Evolutionary conservation across 257 asterid genomes (phyloP), one percentile per base, ranked within the genome.

Genomic region (Solanum appendiculatum): DNA sequence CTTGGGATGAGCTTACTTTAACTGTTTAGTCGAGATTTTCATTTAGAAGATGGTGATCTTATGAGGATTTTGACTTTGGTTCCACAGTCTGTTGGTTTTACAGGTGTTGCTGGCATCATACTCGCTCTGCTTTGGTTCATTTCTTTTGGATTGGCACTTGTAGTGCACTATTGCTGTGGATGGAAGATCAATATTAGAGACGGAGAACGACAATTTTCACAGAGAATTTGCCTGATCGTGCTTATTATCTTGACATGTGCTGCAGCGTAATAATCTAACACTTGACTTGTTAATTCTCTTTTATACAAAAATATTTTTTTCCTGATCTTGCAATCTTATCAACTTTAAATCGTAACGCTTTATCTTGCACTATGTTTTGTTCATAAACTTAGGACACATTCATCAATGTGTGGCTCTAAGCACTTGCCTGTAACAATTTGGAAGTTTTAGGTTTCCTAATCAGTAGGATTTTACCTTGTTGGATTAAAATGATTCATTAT

Each of bases 51-150:
- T 64, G 16, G 8, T 44, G 84, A 78, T 31, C 18, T 78, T 46
- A 80, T 5, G 10, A 86, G 51, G 77, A 86, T 44, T 27, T 89
- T 87, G 89, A 85, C 72, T 31, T 89, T 86, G 66, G 74, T 31
- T 90, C 89, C 85, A 44, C 93, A 97, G 99, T 97, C 99, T 87
- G 98, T 97, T 54, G 98, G 98, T 87, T 97, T 91, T 91, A 94
- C 98, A 39, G 99, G 99, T 33, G 94, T 94, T 5, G 92, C 95
- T 63, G 98, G 96, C 82, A 92, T 95, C 72, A 89, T 92, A 88
- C 91, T 95, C 73, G 94, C 98, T 33, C 46, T 93, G 70, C 90
- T 97, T 39, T 97, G 99, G 99, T 92, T 97, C 84, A 20, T 95
- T 90, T 93, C 91, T n/a, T 97, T 97, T n/a, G 99, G 98, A 23